Evolutionary conservation across 768 basidiomycete genomes (phyloP).

Genomic region (Pulveroboletus sp.): DNA sequence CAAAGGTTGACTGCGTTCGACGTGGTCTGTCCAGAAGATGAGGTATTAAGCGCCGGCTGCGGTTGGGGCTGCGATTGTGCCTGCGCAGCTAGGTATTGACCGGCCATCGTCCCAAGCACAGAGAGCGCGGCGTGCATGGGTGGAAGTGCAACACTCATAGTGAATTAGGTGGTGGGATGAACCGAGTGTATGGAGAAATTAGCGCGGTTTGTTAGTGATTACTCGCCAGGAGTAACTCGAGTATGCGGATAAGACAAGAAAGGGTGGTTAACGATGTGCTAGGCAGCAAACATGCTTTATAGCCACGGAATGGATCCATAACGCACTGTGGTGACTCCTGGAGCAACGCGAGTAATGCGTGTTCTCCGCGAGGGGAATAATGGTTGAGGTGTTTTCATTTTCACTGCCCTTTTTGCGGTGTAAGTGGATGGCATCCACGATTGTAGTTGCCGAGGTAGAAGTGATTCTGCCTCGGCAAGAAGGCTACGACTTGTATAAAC

Average conservation of each 20-base stretch:
- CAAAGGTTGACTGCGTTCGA: slow-evolving; percentile 40
- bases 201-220: slow-evolving; percentile 5
- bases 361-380: slow-evolving; percentile 29
- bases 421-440: slow-evolving; percentile 6
- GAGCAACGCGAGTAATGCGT: slow-evolving; percentile 29
- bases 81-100: slow-evolving; percentile 34
- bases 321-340: slow-evolving; percentile 11
- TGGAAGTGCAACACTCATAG: slow-evolving; percentile 30
- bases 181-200: slow-evolving; percentile 7
- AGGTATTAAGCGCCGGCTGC: slow-evolving; percentile 17
- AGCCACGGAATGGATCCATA: slow-evolving; percentile 12
- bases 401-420: slow-evolving; percentile 12
- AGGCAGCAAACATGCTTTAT: slow-evolving; percentile 23
- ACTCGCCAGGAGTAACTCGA: slow-evolving; percentile 32
- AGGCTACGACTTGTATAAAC: slow-evolving; percentile 6
- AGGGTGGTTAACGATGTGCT: slow-evolving; percentile 34
- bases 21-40: slow-evolving; percentile 18
- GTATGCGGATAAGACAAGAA: slow-evolving; percentile 39
- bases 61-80: slow-evolving; percentile 24
- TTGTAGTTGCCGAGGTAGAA: slow-evolving; percentile 15
- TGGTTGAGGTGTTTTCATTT: slow-evolving; percentile 10
- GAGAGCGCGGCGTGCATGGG: slow-evolving; percentile 37
- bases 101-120: slow-evolving; percentile 34
- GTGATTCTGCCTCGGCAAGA: slow-evolving; percentile 10
- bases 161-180: slow-evolving; percentile 10